Evolutionary conservation across 768 basidiomycete genomes (phyloP).

Genomic region (Lactifluus rugatus): DNA sequence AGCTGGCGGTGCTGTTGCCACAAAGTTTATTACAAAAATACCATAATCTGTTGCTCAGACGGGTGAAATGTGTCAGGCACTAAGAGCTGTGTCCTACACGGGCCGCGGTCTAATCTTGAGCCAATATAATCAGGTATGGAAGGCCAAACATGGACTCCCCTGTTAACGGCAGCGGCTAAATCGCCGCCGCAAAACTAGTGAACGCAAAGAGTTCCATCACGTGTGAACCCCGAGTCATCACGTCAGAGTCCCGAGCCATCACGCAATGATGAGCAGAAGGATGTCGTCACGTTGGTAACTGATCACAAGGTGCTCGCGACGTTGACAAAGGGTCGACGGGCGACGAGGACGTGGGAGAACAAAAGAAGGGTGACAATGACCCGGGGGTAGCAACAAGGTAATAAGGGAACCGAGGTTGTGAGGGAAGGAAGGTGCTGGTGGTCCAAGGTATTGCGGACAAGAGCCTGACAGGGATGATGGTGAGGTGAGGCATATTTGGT

Average conservation of each 20-base stretch:
- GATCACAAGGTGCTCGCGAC: background rate
- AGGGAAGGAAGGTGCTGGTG: background rate
- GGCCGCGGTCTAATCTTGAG: background rate
- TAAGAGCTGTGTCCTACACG: background rate
- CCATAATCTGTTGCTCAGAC: background rate
- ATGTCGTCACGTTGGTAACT: background rate
- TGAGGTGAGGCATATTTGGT: background rate
- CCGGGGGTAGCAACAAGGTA: background rate
- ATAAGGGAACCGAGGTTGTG: background rate
- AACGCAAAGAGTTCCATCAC: background rate
- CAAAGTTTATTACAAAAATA: background rate
- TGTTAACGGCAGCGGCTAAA: background rate
- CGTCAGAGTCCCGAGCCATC: constrained; percentile 19
- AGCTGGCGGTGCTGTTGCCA: background rate
- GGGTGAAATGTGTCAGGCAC: background rate
- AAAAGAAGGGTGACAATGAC: background rate
- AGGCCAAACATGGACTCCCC: background rate
- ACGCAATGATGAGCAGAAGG: constrained; percentile 7
- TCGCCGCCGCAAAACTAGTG: background rate
- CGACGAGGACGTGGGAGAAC: background rate
- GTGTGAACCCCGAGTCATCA: constrained; percentile 13
- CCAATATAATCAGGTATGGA: background rate
- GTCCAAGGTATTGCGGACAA: background rate
- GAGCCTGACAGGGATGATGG: background rate
- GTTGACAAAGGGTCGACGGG: background rate